Conservation (phyloP, 495 filamentous ascomycete genomes). For the Amphirosellinia nigrospora region DNA sequence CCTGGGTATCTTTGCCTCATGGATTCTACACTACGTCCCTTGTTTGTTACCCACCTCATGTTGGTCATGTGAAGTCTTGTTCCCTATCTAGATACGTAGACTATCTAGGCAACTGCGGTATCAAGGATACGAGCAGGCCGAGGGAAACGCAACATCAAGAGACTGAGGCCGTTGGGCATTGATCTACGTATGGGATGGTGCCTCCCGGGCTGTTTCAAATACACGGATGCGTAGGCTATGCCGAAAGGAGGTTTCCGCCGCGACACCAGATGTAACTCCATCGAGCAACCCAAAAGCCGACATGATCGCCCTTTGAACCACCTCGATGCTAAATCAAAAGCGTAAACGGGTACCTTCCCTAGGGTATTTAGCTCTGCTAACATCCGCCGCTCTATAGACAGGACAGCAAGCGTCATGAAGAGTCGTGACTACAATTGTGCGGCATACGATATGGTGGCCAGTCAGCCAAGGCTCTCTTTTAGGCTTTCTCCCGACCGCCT, state of each 20-base stretch:
- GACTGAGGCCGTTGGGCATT: constrained; percentile 38
- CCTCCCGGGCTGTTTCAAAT: constrained; percentile 41
- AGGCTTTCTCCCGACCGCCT: background rate
- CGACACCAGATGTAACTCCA: constrained; percentile 35
- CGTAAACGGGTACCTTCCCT: background rate
- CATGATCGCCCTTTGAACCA: constrained; percentile 30
- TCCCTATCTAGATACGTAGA: background rate
- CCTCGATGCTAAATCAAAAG: background rate
- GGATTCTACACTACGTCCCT: background rate
- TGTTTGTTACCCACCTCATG: background rate
- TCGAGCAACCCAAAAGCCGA: constrained; percentile 30
- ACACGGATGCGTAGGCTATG: constrained; percentile 37
- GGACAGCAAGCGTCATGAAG: background rate
- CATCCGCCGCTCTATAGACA: background rate
- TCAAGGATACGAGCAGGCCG: background rate
- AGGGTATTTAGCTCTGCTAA: background rate
- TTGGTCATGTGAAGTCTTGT: constrained; percentile 3
- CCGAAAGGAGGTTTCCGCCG: constrained; percentile 36
- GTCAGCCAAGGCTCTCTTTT: constrained; percentile 15
- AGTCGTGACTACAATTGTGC: background rate
- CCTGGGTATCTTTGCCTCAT: background rate
- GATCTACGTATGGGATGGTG: constrained; percentile 33
- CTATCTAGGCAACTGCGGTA: background rate
- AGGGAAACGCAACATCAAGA: constrained; percentile 14
- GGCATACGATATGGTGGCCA: constrained; percentile 15